phyloP scores from a whole-genome alignment of 129 eudicot species.

The Chrysanthemum lavandulifolium region DNA sequence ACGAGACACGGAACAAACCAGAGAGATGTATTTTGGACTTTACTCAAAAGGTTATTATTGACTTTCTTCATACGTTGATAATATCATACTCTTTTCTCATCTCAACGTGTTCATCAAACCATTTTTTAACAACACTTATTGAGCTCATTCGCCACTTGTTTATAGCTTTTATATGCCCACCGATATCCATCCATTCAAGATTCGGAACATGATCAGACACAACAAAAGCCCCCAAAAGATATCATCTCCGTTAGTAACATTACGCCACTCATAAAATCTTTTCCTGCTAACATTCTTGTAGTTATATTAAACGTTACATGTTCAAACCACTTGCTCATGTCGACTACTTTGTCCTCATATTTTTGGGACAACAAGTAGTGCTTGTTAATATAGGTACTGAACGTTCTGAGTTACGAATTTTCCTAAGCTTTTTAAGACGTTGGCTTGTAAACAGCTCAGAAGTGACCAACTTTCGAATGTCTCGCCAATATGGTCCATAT shows the following conservation, averaged over 20 bases:
- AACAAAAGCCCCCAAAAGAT: constrained; percentile 48
- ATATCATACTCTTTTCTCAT: no score
- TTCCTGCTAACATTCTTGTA: no score
- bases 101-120: no score
- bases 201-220: constrained; percentile 47
- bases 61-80: no score
- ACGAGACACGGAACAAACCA: no score
- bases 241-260: constrained; percentile 2
- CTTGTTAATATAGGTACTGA: constrained; percentile 15
- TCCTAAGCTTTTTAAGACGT: constrained; percentile 35
- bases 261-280: no score
- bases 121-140: constrained; percentile 27
- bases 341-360: no score
- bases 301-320: no score
- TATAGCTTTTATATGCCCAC: constrained; percentile 46
- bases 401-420: constrained; percentile 36
- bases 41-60: no score
- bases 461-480: constrained; percentile 48
- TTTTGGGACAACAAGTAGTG: constrained; percentile 14
- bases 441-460: constrained; percentile 36
- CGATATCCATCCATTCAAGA: constrained; percentile 57
- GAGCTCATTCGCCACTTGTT: constrained; percentile 26
- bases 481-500: constrained; percentile 59
- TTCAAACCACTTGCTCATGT: no score
- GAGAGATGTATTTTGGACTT: no score